phyloP scores from a whole-genome alignment of 352 stramenopile genomes.

The Phytophthora litchii region DNA sequence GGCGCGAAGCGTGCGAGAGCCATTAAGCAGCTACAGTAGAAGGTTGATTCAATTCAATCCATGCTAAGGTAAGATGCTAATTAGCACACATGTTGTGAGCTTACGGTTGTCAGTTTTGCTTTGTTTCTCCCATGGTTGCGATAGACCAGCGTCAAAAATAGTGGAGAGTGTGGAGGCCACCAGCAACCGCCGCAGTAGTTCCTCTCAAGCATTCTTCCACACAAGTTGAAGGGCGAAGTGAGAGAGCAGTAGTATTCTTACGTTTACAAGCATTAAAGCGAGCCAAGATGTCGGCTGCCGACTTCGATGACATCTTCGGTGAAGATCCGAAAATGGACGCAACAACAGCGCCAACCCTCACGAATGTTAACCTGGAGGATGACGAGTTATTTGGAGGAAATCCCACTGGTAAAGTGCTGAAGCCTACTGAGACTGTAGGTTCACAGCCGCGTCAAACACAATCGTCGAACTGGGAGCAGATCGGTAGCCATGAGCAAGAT shows the following conservation, averaged over 20 bases:
- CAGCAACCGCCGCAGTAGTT: constrained; percentile 25
- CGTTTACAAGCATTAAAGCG: background rate
- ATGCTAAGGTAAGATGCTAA: background rate
- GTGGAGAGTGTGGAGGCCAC: constrained; percentile 1
- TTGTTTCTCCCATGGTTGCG: background rate
- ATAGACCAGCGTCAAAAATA: constrained; percentile 23
- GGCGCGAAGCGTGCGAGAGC: too few relatives aligned
- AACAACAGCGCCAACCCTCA: constrained; percentile 45
- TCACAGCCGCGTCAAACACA: constrained; percentile 15
- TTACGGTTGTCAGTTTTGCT: constrained; percentile 14
- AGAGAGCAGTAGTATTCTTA: background rate
- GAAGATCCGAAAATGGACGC: constrained; percentile 67
- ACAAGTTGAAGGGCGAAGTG: too few relatives aligned
- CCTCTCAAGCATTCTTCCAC: constrained; percentile 1
- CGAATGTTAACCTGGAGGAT: constrained; percentile 55
- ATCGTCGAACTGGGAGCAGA: constrained; percentile 37
- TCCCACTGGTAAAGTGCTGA: constrained; percentile 13
- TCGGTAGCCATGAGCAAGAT: constrained; percentile 45
- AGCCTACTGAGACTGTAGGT: constrained; percentile 9
- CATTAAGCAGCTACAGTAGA: too few relatives aligned
- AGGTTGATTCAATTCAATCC: too few relatives aligned
- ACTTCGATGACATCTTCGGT: constrained; percentile 88
- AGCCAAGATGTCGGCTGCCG: constrained; percentile 31
- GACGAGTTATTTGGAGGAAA: constrained; percentile 38
- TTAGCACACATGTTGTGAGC: background rate